These are phyloP conservation scores for Fennellomyces sp. DNA, from an alignment of 371 early-diverging fungal species.

Conservation along the genomic window DNA sequence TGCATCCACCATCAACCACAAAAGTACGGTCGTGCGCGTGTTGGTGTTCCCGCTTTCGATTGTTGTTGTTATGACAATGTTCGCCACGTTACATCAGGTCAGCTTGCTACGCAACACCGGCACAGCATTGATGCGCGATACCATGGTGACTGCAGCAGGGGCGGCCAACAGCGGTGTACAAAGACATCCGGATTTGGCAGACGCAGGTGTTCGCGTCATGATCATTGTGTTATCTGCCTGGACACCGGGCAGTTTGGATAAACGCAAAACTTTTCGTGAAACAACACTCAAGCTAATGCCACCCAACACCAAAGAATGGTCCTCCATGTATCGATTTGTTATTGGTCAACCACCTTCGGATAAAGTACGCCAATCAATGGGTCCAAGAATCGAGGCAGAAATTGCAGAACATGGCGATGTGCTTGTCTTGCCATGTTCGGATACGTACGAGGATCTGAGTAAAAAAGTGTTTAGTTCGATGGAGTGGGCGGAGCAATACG, in stretches of 20 bases:
- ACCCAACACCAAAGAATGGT: conserved; percentile 32
- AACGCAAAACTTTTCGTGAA: conserved; percentile 57
- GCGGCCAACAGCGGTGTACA: neutral
- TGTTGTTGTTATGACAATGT: conserved; percentile 48
- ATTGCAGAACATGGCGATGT: conserved; percentile 44
- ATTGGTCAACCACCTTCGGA: conserved; percentile 53
- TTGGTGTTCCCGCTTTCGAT: conserved; percentile 41
- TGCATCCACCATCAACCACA: conserved; percentile 30
- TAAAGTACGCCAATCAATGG: conserved; percentile 25
- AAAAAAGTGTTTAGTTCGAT: conserved; percentile 56
- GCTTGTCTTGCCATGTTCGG: conserved; percentile 48
- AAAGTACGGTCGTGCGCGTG: conserved; percentile 43
- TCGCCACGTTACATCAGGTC: conserved; percentile 42
- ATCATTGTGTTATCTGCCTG: conserved; percentile 62
- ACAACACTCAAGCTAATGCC: conserved; percentile 61
- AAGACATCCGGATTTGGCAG: conserved; percentile 29
- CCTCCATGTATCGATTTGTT: conserved; percentile 55
- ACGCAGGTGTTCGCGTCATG: conserved; percentile 41
- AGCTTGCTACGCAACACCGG: conserved; percentile 29
- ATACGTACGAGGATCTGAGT: conserved; percentile 53
- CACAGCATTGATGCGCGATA: conserved; percentile 18
- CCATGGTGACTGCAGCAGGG: neutral
- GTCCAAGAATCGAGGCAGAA: conserved; percentile 45
- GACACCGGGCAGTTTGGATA: conserved; percentile 53
- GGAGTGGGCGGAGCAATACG: conserved; percentile 57